A percentile compares a stretch with the other conserved stretches of the same genome.
Evolutionary conservation across 768 basidiomycete species (phyloP).

Genomic region (Lyophyllum decastes): DNA sequence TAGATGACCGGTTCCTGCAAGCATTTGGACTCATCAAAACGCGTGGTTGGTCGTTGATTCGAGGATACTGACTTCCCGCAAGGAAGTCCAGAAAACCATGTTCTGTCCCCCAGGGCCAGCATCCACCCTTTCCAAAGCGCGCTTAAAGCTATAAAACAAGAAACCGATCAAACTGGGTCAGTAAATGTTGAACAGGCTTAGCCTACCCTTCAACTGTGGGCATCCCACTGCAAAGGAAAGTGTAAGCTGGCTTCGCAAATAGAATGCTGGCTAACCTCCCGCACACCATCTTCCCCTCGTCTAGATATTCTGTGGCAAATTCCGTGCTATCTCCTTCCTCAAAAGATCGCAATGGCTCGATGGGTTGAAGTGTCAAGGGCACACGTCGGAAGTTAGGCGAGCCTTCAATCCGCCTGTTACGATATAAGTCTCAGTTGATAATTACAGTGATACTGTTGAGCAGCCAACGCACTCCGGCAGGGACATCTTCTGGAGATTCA

Average conservation of each 20-base stretch:
- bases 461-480: conserved; percentile 77
- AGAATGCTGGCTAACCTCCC: conserved; percentile 57
- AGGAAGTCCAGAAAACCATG: conserved; percentile 89
- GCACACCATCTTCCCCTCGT: conserved; percentile 66
- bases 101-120: conserved; percentile 79
- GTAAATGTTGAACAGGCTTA: too few relatives aligned
- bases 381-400: conserved; percentile 90
- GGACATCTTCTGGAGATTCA: conserved; percentile 93
- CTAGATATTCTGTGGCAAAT: conserved; percentile 35
- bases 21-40: conserved; percentile 3
- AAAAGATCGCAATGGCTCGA: conserved; percentile 24
- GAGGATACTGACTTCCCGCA: conserved; percentile 70
- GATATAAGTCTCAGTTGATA: neutral
- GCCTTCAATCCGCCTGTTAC: conserved; percentile 79
- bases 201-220: conserved; percentile 85
- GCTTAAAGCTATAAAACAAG: conserved; percentile 56
- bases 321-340: conserved; percentile 33
- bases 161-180: neutral
- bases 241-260: neutral
- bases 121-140: conserved; percentile 75
- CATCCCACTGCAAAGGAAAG: conserved; percentile 69
- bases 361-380: conserved; percentile 57
- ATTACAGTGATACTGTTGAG: too few relatives aligned
- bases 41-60: neutral
- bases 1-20: conserved; percentile 90